Evolutionary conservation across 495 filamentous ascomycete species (phyloP).

Genomic region (Antarctomyces pellizariae): DNA sequence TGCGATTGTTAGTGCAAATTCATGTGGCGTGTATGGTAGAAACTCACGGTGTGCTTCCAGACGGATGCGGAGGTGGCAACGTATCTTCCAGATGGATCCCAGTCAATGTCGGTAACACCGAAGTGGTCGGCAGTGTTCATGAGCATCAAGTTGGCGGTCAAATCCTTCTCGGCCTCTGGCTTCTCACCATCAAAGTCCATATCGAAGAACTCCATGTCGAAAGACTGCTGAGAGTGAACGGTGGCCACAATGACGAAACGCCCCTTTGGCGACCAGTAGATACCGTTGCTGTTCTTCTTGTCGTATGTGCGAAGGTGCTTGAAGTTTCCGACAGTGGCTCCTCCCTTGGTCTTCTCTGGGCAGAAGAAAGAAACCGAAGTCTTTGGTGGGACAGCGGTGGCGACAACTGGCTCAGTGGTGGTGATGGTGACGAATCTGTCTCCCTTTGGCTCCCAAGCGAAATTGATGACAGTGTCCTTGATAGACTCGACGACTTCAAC

Average conservation of each 20-base stretch:
- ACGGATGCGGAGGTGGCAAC: slow-evolving; percentile 77
- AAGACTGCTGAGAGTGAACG: slow-evolving; percentile 73
- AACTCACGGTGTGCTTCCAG: slow-evolving; percentile 81
- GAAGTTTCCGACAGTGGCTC: slow-evolving; percentile 61
- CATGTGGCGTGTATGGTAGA: background rate
- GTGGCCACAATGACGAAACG: slow-evolving; percentile 86
- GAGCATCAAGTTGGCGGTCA: slow-evolving; percentile 79
- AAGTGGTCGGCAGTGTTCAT: slow-evolving; percentile 90
- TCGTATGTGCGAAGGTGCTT: slow-evolving; percentile 81
- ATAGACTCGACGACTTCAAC: slow-evolving; percentile 94
- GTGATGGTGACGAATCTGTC: slow-evolving; percentile 94
- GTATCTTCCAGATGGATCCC: slow-evolving; percentile 89
- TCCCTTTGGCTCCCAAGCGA: slow-evolving; percentile 95
- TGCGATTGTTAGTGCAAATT: slow-evolving; percentile 15
- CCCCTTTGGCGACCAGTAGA: slow-evolving; percentile 97
- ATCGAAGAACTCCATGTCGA: slow-evolving; percentile 93
- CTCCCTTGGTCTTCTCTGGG: slow-evolving; percentile 72
- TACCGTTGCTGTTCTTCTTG: slow-evolving; percentile 97
- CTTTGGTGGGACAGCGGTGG: slow-evolving; percentile 65
- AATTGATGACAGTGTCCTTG: slow-evolving; percentile 97
- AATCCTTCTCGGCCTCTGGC: slow-evolving; percentile 72
- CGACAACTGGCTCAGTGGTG: slow-evolving; percentile 57
- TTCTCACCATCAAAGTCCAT: slow-evolving; percentile 96
- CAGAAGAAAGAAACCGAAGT: slow-evolving; percentile 89
- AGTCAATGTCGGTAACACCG: slow-evolving; percentile 90